Percentiles rank a stretch among this genome's conserved stretches.
Conservation (phyloP, 1,284 basidiomycete genomes). For the Tylopilus sp. region DNA sequence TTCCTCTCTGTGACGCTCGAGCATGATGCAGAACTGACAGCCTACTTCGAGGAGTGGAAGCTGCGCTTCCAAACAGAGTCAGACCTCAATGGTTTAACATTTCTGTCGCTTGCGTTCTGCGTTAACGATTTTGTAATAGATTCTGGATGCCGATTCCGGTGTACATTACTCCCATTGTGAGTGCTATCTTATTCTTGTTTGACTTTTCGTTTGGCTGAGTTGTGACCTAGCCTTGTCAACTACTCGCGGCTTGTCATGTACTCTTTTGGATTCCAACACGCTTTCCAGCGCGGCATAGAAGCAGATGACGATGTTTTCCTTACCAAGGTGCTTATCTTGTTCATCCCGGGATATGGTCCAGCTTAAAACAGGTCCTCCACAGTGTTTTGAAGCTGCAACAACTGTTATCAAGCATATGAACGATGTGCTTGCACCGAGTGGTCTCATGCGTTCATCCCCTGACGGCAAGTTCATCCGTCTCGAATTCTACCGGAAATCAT, state of each 20-base stretch:
- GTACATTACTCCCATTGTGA: slow-evolving; percentile 68
- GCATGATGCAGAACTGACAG: slow-evolving; percentile 55
- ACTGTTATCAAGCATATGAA: slow-evolving; percentile 61
- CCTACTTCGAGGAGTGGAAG: slow-evolving; percentile 62
- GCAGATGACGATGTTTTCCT: slow-evolving; percentile 62
- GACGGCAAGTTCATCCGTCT: slow-evolving; percentile 63
- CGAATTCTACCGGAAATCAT: neutral
- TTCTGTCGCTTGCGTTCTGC: neutral
- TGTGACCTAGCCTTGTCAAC: slow-evolving; percentile 51
- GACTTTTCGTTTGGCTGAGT: slow-evolving; percentile 17
- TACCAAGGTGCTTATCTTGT: slow-evolving; percentile 47
- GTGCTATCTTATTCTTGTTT: slow-evolving; percentile 24
- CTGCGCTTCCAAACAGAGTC: slow-evolving; percentile 53
- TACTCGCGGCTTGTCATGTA: slow-evolving; percentile 83
- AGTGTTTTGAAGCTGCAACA: slow-evolving; percentile 69
- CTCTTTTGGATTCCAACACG: slow-evolving; percentile 80
- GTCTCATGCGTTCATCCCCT: slow-evolving; percentile 77
- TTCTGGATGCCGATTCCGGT: slow-evolving; percentile 57
- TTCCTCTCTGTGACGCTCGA: slow-evolving; percentile 58
- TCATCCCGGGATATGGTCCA: neutral
- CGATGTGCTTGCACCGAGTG: slow-evolving; percentile 61
- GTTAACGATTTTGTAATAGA: slow-evolving; percentile 38
- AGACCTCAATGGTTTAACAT: slow-evolving; percentile 44
- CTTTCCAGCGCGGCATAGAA: slow-evolving; percentile 65
- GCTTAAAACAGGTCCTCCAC: neutral